Base-by-base conservation (phyloP, 176 grass and related monocot species). In the Triticum dicoccoides region DNA sequence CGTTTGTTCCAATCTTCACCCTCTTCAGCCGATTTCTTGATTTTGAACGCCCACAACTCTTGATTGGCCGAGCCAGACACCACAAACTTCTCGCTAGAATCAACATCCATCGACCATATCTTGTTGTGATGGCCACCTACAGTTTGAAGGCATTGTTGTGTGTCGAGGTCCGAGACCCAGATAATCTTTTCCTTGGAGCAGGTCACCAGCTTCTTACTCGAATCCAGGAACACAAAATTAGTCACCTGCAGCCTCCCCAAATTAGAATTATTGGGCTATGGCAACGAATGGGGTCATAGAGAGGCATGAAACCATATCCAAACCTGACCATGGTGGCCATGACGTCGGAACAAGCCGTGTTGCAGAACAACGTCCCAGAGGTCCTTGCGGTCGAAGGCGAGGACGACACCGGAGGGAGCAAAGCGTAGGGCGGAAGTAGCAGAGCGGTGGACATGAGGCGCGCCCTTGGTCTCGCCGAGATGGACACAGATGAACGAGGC, bases 251-350 rank as follows among this genome's bases (percentile, higher is more conserved):
- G 34, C 74, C 61, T 58, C 54, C 51, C 58, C 9, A 8, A 63
- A 69, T 76, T 42, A 75, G 11, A 49, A 78, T 72, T 9, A 45
- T 25, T 30, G 73, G n/a, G 23, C 62, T 41, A 61, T 3, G 13
- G 3, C 23, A n/a, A 33, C 9, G 23, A 29, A 49, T 37, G 13
- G 65, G 71, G 30, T 70, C 34, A 56, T 13, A 70, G 27, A 44
- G 38, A 34, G 23, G 17, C 24, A 11, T 58, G 18, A 21, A 81
- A 79, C 11, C 8, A 21, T 63, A 23, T 51, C 39, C 23, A 32
- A 83, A 91, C 96, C 93, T 98, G 96, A 72, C 95, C 93, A 20
- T 91, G 93, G 88, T 98, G 96, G 49, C 96, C 96, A 9, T 89
- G 85, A 33, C 92, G 83, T 15, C 96, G 89, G 78, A 95, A 98